Evolutionary conservation across 2,329 filamentous ascomycete species (phyloP), one percentile per base, ranked within the genome.

Genomic region (Stagonosporopsis cucurbitacearum): DNA sequence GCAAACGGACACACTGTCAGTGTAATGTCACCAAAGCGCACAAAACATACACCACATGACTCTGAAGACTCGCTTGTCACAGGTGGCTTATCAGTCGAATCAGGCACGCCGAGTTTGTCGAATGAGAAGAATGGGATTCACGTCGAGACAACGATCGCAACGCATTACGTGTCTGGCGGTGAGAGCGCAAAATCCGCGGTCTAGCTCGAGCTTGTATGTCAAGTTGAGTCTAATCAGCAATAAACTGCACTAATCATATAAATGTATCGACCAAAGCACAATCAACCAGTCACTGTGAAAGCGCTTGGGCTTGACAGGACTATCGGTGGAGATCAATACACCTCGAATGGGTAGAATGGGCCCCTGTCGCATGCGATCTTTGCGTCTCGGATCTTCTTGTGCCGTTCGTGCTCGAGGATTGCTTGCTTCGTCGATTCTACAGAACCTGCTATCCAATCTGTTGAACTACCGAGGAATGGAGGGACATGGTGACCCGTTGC

Each of bases 51-150:
- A 26, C 41, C 53, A 19, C 41, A 50, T 12, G 53, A 55, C n/a
- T 55, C 53, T 3, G 46, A 55, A 20, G 53, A 55, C n/a, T 55
- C 53, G 4, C 53, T 55, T 2, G 52, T 55, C 20, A 50, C 28
- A 3, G 46, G n/a, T 17, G 19, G 22, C 23, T 11, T 35, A 25
- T 35, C 52, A 8, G 33, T 41, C 20, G 45, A 44, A 33, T 55
- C 46, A 22, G 30, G 42, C 2, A 11, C 35, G 9, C 41, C 53
- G 12, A 50, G 41, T 17, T 5, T 46, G 17, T 50, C 46, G 25
- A 55, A 42, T 17, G 53, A 47, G 7, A 55, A 55, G 30, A 36
- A 30, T 3, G 8, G 39, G 6, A 55, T 55, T 6, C 35, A 41
- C 15, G 53, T 55, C 12, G 40, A 55, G 36, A 55, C 53, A 4